Evolutionary conservation across 1,284 basidiomycete species (phyloP), one percentile per base, ranked within the genome.

Genomic region (Tilletia caries): DNA sequence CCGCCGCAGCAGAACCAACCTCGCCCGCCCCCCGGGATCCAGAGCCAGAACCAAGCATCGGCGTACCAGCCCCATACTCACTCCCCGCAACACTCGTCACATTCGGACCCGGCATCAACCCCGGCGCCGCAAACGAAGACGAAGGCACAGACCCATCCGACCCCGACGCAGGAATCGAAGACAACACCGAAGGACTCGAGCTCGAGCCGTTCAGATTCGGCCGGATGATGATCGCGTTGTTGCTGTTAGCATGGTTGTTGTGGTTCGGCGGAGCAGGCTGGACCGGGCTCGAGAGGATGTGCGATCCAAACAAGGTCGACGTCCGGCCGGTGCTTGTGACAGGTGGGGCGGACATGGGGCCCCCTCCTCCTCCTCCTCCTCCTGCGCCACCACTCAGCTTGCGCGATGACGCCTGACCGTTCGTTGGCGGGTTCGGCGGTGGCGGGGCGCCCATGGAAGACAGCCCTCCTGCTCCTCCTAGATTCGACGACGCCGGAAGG

Each of bases 41-140:
- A 6, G 10, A 41, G 10, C 37, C 37, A 41, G 37, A 2, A 23
- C 6, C 2, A 34, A 43, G 10, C 23, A 41, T 34, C 64, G 37
- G 64, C 27, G 72, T 69, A 46, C 52, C 68, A 13, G 68, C 34
- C 3, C 54, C 32, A 20, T 60, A 18, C 54, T 20, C 37, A 15
- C 37, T 41, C 37, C 8, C 15, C 37, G 10, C n/a, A n/a, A n/a
- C 37, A 41, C 37, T 41, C 37, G 37, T 41, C 37, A 41, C 37
- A 6, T 6, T 41, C 37, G 37, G 8, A 41, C 10, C 10, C 8
- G 37, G 37, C 37, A n/a, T n/a, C n/a, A n/a, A n/a, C n/a, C n/a
- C n/a, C n/a, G 37, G 10, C 8, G 37, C 10, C 8, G 37, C 37
- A 41, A 41, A 50, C 48, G 48, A 50, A 20, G 48, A 20, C 48